Evolutionary conservation across 805 yeast species (phyloP).

Genomic region (Metschnikowia drakensbergensis): DNA sequence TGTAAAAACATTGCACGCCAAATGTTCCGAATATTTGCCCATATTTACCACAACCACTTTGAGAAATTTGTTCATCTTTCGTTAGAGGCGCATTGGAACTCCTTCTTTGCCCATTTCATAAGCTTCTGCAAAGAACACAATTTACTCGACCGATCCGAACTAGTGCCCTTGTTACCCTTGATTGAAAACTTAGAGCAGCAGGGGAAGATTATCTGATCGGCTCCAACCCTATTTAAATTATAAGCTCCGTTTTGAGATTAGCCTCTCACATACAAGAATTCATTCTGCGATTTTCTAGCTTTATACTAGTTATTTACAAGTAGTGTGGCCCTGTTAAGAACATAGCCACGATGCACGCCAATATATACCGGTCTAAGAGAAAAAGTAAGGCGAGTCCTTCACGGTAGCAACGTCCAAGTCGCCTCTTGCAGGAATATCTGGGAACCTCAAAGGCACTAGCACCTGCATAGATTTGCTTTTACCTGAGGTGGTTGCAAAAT

Average conservation of each 20-base stretch:
- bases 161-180: conserved; percentile 72
- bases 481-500: conserved; percentile 21
- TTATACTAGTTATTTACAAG: conserved; percentile 4
- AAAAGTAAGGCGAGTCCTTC: conserved; percentile 75
- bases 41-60: conserved; percentile 89
- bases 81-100: conserved; percentile 96
- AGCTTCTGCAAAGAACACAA: conserved; percentile 83
- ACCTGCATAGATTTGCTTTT: conserved; percentile 36
- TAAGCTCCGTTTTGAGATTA: background rate
- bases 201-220: conserved; percentile 62
- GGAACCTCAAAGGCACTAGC: conserved; percentile 66
- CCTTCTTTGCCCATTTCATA: conserved; percentile 91
- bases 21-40: conserved; percentile 94
- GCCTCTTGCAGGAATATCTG: conserved; percentile 75
- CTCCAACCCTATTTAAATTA: background rate
- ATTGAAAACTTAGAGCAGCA: conserved; percentile 79
- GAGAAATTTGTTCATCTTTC: conserved; percentile 89
- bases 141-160: conserved; percentile 72
- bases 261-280: background rate
- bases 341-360: conserved; percentile 1
- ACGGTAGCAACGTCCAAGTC: conserved; percentile 75
- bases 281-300: background rate
- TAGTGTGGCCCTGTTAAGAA: background rate
- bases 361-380: conserved; percentile 30
- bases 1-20: conserved; percentile 85